Conservation (phyloP, 495 filamentous ascomycete species). For the Xylaria longipes region DNA sequence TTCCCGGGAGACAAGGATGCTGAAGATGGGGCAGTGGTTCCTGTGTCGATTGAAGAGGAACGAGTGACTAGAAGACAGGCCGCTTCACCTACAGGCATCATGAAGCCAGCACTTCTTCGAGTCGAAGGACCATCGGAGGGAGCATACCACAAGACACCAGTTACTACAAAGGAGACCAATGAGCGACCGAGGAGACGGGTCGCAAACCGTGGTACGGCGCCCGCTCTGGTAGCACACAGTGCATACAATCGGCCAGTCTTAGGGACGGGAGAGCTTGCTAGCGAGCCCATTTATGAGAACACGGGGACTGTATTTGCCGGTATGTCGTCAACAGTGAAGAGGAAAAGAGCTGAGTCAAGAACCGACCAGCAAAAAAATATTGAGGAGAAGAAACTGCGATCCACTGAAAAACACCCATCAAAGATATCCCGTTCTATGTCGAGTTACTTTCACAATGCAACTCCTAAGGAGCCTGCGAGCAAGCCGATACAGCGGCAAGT, state of each 20-base stretch:
- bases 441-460: constrained; percentile 7
- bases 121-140: constrained; percentile 18
- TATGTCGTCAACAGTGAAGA: constrained; percentile 2
- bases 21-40: constrained; percentile 23
- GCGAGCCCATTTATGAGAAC: neutral
- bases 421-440: constrained; percentile 34
- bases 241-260: constrained; percentile 40
- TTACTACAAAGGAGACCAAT: constrained; percentile 5
- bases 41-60: constrained; percentile 48
- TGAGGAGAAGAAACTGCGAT: neutral
- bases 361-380: neutral
- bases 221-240: constrained; percentile 31
- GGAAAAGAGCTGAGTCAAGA: constrained; percentile 20
- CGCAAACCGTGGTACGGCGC: constrained; percentile 29
- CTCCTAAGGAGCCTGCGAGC: neutral
- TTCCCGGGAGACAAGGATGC: constrained; percentile 41
- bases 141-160: neutral
- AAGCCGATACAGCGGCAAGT: neutral
- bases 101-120: constrained; percentile 41
- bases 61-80: constrained; percentile 42
- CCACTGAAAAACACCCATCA: neutral
- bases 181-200: constrained; percentile 22
- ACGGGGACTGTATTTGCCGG: neutral
- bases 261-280: constrained; percentile 20
- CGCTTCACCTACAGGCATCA: constrained; percentile 44